Evolutionary conservation across 441 rosid genomes (phyloP).

Genomic region (Adansonia grandidieri): DNA sequence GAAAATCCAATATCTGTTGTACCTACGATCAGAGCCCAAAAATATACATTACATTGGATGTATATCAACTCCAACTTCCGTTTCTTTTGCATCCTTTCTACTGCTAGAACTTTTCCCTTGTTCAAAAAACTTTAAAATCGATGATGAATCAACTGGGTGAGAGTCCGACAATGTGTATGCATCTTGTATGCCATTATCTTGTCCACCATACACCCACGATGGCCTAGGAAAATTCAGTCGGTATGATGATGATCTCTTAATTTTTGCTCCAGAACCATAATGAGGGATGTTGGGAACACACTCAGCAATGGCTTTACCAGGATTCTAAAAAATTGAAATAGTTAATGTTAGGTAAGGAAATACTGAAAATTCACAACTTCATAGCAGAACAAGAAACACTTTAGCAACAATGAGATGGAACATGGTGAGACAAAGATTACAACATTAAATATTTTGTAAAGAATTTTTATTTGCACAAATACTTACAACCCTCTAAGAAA

Average conservation of each 20-base stretch:
- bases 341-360: background rate
- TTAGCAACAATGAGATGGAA: background rate
- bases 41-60: conserved; percentile 90
- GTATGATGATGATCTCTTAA: conserved; percentile 67
- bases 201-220: conserved; percentile 73
- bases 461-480: background rate
- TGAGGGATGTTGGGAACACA: conserved; percentile 51
- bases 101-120: conserved; percentile 37
- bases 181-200: conserved; percentile 40
- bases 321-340: conserved; percentile 48
- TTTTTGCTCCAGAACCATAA: conserved; percentile 86
- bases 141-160: conserved; percentile 74
- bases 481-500: background rate
- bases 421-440: background rate
- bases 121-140: conserved; percentile 38
- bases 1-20: conserved; percentile 97
- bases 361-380: background rate
- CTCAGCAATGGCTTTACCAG: conserved; percentile 50
- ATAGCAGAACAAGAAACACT: conserved; percentile 1
- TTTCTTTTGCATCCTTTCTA: conserved; percentile 38
- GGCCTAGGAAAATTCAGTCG: conserved; percentile 49
- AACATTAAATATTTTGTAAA: background rate
- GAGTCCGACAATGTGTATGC: conserved; percentile 47
- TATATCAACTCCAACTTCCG: conserved; percentile 40
- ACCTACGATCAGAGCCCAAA: conserved; percentile 97